phyloP scores from a whole-genome alignment of 2,329 filamentous ascomycete species.

The Epichloe glyceriae region DNA sequence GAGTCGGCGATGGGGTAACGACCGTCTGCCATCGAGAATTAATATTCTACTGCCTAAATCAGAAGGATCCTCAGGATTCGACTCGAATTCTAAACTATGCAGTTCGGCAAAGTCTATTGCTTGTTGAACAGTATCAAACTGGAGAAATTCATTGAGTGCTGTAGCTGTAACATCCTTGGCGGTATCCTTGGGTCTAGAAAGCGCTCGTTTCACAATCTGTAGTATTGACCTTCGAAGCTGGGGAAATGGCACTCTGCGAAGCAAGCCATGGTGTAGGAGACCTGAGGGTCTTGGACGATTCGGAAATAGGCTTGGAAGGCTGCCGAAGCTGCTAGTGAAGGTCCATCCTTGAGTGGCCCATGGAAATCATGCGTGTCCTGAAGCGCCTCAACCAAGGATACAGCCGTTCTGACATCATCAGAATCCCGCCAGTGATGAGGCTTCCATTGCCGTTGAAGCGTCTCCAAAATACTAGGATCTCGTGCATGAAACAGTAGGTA shows the following conservation, averaged over 20 bases:
- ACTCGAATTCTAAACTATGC: conserved; percentile 40
- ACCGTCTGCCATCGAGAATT: conserved; percentile 29
- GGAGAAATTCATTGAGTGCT: conserved; percentile 43
- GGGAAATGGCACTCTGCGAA: conserved; percentile 57
- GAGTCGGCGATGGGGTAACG: conserved; percentile 35
- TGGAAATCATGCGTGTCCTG: conserved; percentile 45
- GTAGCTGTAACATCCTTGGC: conserved; percentile 47
- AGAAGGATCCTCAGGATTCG: conserved; percentile 20
- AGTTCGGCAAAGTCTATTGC: conserved; percentile 51
- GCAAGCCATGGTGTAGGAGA: conserved; percentile 59
- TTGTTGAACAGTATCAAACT: conserved; percentile 55
- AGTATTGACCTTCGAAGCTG: conserved; percentile 46
- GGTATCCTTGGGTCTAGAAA: conserved; percentile 41
- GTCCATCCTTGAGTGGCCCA: conserved; percentile 40
- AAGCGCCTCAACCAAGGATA: conserved; percentile 46
- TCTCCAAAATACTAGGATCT: conserved; percentile 41
- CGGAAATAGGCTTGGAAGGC: conserved; percentile 44
- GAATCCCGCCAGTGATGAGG: conserved; percentile 40
- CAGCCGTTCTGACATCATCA: conserved; percentile 46
- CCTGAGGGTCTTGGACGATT: conserved; percentile 40
- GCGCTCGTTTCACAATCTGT: conserved; percentile 39
- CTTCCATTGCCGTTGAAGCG: conserved; percentile 44
- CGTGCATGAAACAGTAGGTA: conserved; percentile 49
- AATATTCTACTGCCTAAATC: conserved; percentile 27
- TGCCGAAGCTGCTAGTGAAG: conserved; percentile 35